These are phyloP conservation scores for Ulota crispa DNA, from an alignment of 225 moss, liverwort and hornwort genomes.

Conservation along the genomic window DNA sequence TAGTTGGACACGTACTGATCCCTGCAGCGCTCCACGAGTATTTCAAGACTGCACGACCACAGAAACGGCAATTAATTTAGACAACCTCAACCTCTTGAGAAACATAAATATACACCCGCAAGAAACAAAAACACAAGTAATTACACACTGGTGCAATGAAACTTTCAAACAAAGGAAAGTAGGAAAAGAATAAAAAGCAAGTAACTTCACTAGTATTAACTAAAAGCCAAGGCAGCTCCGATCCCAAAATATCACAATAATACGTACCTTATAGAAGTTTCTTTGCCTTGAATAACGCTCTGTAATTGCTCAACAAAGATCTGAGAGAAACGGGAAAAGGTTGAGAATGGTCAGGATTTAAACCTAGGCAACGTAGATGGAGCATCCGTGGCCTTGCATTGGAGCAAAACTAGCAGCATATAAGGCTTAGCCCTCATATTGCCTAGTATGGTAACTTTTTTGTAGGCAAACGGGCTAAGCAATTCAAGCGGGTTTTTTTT, in stretches of 20 bases:
- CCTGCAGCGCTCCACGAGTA: conserved; percentile 91
- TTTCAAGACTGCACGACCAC: conserved; percentile 67
- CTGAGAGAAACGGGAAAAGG: conserved; percentile 41
- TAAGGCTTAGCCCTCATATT: no score
- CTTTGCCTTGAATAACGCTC: conserved; percentile 86
- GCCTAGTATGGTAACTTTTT: no score
- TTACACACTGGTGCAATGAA: background rate
- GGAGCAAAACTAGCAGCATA: no score
- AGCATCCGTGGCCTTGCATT: no score
- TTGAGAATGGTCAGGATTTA: background rate
- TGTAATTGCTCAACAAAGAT: conserved; percentile 97
- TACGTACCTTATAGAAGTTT: conserved; percentile 81
- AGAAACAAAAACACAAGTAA: background rate
- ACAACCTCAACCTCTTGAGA: background rate
- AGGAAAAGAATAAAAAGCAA: background rate
- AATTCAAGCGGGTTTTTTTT: no score
- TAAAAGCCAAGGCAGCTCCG: background rate
- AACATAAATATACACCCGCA: background rate
- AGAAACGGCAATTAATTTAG: conserved; percentile 2
- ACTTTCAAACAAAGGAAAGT: background rate
- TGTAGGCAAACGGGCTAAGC: no score
- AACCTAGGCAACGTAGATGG: background rate
- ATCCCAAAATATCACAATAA: background rate
- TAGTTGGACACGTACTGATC: conserved; percentile 95
- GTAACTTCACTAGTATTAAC: background rate